Evolutionary conservation across 2,329 filamentous ascomycete genomes (phyloP).

Genomic region (Claviceps spartinae): DNA sequence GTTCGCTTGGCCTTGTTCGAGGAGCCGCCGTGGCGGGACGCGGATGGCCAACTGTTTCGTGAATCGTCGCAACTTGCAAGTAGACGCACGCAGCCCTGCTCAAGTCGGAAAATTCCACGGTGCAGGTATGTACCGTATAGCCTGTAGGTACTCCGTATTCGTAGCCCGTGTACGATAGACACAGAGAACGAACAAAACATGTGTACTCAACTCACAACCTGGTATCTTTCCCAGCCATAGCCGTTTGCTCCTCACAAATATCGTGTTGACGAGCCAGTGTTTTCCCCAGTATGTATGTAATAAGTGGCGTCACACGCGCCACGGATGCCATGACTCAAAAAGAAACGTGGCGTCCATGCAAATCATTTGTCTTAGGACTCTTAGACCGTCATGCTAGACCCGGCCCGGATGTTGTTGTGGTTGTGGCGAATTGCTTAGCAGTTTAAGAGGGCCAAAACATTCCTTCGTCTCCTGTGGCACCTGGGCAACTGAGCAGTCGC

Average conservation of each 20-base stretch:
- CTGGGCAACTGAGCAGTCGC: not conserved
- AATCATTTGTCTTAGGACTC: not conserved
- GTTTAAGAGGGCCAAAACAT: too few relatives aligned
- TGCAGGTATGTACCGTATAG: too few relatives aligned
- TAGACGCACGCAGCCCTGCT: too few relatives aligned
- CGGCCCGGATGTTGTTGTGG: not conserved
- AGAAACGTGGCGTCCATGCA: not conserved
- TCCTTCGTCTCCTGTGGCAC: not conserved
- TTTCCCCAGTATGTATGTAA: not conserved
- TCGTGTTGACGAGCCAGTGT: not conserved
- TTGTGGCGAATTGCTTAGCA: too few relatives aligned
- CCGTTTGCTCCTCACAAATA: not conserved
- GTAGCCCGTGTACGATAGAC: not conserved
- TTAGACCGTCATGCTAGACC: not conserved
- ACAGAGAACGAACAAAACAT: not conserved
- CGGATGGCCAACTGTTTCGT: not conserved
- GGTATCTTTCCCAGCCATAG: too few relatives aligned
- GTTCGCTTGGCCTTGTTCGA: not conserved
- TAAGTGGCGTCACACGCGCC: not conserved
- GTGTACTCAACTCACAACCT: too few relatives aligned
- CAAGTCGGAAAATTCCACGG: too few relatives aligned
- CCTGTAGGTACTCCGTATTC: too few relatives aligned
- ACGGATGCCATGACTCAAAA: not conserved
- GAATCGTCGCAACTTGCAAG: not conserved
- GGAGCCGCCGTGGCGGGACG: not conserved